phyloP scores from a whole-genome alignment of 768 basidiomycete genomes.

The Mycena galericulata region DNA sequence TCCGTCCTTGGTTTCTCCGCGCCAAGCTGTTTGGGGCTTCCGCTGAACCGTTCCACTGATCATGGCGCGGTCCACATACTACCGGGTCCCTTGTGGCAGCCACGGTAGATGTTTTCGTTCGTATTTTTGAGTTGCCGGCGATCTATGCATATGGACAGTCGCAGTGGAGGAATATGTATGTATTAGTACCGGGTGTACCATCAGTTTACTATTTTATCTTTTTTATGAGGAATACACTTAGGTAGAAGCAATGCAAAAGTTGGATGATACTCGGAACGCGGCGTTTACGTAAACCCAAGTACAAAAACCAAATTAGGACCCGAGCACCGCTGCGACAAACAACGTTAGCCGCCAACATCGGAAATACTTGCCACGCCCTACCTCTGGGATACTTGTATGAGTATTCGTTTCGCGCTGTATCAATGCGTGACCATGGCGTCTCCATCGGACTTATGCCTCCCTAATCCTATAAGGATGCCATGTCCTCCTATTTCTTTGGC shows the following conservation, averaged over 20 bases:
- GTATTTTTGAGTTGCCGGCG: neutral
- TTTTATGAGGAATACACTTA: neutral
- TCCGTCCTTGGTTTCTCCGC: slow-evolving; percentile 34
- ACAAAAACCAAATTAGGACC: neutral
- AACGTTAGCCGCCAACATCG: neutral
- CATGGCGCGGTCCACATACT: neutral
- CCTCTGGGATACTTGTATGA: slow-evolving; percentile 11
- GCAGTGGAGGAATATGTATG: slow-evolving; percentile 29
- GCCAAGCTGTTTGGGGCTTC: slow-evolving; percentile 30
- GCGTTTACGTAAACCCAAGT: neutral
- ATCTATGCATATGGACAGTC: neutral
- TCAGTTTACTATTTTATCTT: slow-evolving; percentile 17
- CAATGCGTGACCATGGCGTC: neutral
- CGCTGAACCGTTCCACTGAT: neutral
- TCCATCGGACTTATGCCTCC: neutral
- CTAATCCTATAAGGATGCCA: slow-evolving; percentile 15
- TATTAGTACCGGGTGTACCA: slow-evolving; percentile 44
- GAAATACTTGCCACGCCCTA: no score
- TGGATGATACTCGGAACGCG: neutral
- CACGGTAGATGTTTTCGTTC: neutral
- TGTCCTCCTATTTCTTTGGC: neutral
- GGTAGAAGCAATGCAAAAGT: neutral
- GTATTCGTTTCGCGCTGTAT: neutral
- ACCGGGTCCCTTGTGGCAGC: neutral
- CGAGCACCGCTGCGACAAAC: neutral